Evolutionary conservation across 108 stramenopile genomes (phyloP), one percentile per base, ranked within the genome.

Genomic region (Skeletonema menzelii): DNA sequence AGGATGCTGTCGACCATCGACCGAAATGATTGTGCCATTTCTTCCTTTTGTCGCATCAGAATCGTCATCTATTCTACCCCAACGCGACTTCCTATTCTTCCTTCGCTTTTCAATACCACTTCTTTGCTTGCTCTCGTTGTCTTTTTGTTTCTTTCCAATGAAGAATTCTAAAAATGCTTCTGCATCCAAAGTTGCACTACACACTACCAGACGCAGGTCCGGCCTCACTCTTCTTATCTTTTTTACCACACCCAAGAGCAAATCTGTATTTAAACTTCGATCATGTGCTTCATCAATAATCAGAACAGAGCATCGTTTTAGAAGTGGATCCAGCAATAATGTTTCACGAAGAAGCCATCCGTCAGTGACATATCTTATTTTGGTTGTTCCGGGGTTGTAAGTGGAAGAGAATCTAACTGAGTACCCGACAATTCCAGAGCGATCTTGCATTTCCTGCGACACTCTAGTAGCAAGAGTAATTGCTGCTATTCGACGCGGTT

Each of bases 201-300:
- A 98, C 30, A 99, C 85, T 20, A 99, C 87, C 19, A 99, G 77
- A 22, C 97, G 70, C 40, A 99, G 76, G 57, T 90, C 84, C 20
- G 80, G 77, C 40, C 91, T 72, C 70, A 82, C 84, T 62, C 92
- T 71, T 32, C 95, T 82, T 73, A 96, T 89, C 72, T 97, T 89
- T 73, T 94, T 91, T 32, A 98, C 62, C 20, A 96, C 65, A 11
- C 98, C 98, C 70, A 98, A 70, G 30, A 99, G 72, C 44, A 93
- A 85, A 67, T 99, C 98, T 6, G 88, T 91, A 80, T 97, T 90
- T 12, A 96, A 28, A 35, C 81, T 94, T 34, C 97, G 72, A 79
- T 99, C 97, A 65, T 99, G 98, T 5, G 97, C 98, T 67, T 99
- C 98, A 69, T 99, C 98, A 26, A 98, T 86, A 63, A 99, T 94